Base-by-base conservation (phyloP, 495 filamentous ascomycete genomes). In the Neurospora sublineolata region DNA sequence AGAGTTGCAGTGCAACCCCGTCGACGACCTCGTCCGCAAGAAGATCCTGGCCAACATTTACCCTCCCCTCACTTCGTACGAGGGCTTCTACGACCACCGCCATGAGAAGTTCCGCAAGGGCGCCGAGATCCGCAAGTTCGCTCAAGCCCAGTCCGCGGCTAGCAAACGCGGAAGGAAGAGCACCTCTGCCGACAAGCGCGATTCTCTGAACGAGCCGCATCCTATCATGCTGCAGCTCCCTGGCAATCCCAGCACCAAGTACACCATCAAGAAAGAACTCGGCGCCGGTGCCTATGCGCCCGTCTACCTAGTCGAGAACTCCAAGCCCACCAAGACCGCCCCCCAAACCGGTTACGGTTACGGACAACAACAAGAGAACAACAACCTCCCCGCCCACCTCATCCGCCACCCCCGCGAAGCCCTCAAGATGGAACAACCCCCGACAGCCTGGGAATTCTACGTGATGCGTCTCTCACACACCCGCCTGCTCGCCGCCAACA, bases 231-330 rank as follows among this genome's bases (percentile, higher is more conserved):
- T 99, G 18, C 81, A 88, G 52, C 92, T 98, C 71, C 85, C 88
- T 0, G 89, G 86, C 37, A 79, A 64, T 36, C 52, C 81, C 20
- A 80, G 86, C 18, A 82, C 86, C 7, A 80, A 83, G 4, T 98
- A 97, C 80, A 89, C 90, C 10, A 81, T 99, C 71, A 91, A 90
- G 73, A 88, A 90, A n/a, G 93, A 97, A 76, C 88, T 99, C 9
- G 95, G 95, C 10, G 90, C 93, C 23, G 95, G 95, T 33, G 94
- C 96, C 3, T 98, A 93, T 80, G 95, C 94, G 8, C 94, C 95
- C 0, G 96, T 99, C 8, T 98, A 97, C 79, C 86, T 98, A 3
- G 89, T 92, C 12, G 91, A 97, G 76, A 94, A 91, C 75, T 84
- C 84, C 3, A 77, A 77, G 11, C 82, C 84, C 3, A 83, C 85